These are phyloP conservation scores for Paramyrothecium sp. DNA, from an alignment of 2,329 filamentous ascomycete species.

Conservation along the genomic window DNA sequence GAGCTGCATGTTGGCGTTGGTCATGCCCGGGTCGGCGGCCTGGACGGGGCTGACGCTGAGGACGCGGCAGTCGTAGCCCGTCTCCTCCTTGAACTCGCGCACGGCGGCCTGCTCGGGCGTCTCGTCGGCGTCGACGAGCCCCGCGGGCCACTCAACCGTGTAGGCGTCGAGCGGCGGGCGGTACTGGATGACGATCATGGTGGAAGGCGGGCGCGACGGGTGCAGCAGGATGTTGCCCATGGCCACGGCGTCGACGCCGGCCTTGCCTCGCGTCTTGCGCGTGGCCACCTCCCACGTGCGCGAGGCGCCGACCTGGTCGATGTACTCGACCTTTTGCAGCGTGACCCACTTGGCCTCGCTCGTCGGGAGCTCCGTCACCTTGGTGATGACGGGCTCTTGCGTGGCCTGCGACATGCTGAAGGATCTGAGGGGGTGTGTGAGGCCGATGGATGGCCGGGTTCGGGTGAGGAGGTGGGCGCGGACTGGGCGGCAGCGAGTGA, in stretches of 20 bases:
- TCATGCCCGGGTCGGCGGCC: slow-evolving; percentile 21
- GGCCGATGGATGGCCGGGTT: neutral
- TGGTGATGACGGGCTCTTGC: slow-evolving; percentile 21
- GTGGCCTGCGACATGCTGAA: slow-evolving; percentile 2
- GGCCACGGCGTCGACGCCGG: slow-evolving; percentile 20
- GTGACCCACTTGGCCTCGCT: slow-evolving; percentile 21
- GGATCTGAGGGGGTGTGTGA: neutral
- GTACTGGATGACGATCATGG: slow-evolving; percentile 22
- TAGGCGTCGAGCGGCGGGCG: slow-evolving; percentile 22
- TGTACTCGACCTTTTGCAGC: slow-evolving; percentile 22
- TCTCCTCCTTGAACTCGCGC: slow-evolving; percentile 22
- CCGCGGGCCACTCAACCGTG: slow-evolving; percentile 22
- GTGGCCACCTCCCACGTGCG: slow-evolving; percentile 24
- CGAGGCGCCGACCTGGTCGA: slow-evolving; percentile 20
- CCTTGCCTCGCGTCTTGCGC: slow-evolving; percentile 20
- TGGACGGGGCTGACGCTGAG: slow-evolving; percentile 17
- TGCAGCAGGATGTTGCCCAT: slow-evolving; percentile 23
- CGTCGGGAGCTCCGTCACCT: slow-evolving; percentile 15
- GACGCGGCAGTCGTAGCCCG: slow-evolving; percentile 19
- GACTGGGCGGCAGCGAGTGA: neutral
- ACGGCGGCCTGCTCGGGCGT: slow-evolving; percentile 20
- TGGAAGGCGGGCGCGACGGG: slow-evolving; percentile 20
- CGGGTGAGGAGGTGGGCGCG: neutral
- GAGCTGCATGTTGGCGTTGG: slow-evolving; percentile 22
- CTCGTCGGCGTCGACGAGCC: slow-evolving; percentile 21